Evolutionary conservation across 1,284 basidiomycete genomes (phyloP), one percentile per base, ranked within the genome.

Genomic region (Wolfiporia cocos): DNA sequence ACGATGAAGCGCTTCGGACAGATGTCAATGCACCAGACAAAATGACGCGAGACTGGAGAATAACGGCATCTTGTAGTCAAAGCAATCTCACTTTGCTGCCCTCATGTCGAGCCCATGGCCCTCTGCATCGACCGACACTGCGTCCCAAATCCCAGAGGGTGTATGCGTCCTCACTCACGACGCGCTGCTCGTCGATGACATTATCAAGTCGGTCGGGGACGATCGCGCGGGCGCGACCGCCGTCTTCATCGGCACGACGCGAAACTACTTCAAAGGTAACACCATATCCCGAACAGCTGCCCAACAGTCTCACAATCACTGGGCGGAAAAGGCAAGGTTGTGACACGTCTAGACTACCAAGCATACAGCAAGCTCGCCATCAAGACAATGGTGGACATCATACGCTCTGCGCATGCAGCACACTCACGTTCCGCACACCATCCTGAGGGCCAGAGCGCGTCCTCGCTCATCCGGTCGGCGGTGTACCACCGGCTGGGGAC

Each of bases 281-380:
- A 10, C 34, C 14, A n/a, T 37, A 28, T 28, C 14, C 26, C 17
- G 10, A 7, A 21, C 34, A 23, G 21, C 9, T 23, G 34, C 34
- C 12, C 10, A 9, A 36, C 34, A 9, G 15, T 20, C 34, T 19
- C 34, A 36, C 17, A 34, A 23, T 6, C 24, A 21, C 24, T 26
- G 6, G 14, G 12, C 23, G 24, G 20, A 15, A 34, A 46, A 91
- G 88, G 82, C 41, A 87, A 82, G 51, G 57, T 64, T 9, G 87
- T 92, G 23, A 79, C 75, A 18, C 75, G 75, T 34, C 68, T 92
- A 24, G 86, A 90, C 57, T 92, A 92, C 56, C 80, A 86, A 61
- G 85, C 87, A 5, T 93, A 93, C 64, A 82, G 80, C 48, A 81
- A 81, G 49, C 68, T 92, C 17, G 89, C 90, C 1, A 77, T 92